A percentile compares a stretch with the other conserved stretches of the same genome.
Evolutionary conservation across 1,284 basidiomycete genomes (phyloP).

Genomic region (Heliocybe sulcata): DNA sequence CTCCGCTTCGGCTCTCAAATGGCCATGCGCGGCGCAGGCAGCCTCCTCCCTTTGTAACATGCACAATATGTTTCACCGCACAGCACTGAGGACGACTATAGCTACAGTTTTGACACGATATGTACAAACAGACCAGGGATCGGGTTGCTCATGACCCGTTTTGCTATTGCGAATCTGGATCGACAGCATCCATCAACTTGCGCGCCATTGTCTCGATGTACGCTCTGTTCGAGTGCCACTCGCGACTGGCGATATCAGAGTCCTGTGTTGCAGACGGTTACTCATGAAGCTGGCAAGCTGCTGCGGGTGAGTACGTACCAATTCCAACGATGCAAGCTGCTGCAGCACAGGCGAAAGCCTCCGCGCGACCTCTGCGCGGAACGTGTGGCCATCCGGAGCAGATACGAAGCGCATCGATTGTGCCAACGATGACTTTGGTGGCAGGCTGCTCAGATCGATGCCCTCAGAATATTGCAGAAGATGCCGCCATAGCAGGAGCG

Average conservation of each 20-base stretch:
- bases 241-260: constrained; percentile 11
- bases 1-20: constrained; percentile 79
- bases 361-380: constrained; percentile 47
- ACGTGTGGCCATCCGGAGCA: constrained; percentile 40
- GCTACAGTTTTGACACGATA: background rate
- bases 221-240: constrained; percentile 42
- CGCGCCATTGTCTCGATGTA: constrained; percentile 68
- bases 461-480: constrained; percentile 53
- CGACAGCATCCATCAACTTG: constrained; percentile 52
- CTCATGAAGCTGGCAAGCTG: background rate
- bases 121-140: background rate
- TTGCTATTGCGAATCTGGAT: background rate
- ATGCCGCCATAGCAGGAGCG: constrained; percentile 85
- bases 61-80: background rate
- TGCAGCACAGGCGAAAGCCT: constrained; percentile 44
- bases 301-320: constrained; percentile 27
- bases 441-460: constrained; percentile 26
- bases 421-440: constrained; percentile 33
- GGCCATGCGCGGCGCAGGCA: constrained; percentile 75
- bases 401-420: constrained; percentile 49
- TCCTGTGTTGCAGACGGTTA: constrained; percentile 17
- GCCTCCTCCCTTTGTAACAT: constrained; percentile 63
- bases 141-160: background rate
- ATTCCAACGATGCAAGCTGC: constrained; percentile 40
- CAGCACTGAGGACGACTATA: background rate